Evolutionary conservation across 75 land plant species (phyloP), one percentile per base, ranked within the genome.

Genomic region (Pinus taeda): DNA sequence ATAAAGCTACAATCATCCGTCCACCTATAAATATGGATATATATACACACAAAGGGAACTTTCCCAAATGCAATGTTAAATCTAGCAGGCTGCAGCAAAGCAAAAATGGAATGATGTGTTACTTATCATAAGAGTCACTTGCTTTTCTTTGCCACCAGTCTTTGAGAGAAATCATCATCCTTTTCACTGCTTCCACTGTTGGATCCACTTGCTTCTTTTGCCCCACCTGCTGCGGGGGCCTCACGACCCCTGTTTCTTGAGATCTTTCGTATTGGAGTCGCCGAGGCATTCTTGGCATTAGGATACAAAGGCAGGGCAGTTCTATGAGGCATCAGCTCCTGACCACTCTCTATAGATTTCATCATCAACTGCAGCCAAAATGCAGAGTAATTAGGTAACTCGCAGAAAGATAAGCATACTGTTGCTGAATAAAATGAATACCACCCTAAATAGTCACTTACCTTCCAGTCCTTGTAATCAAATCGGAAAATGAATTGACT

Each of bases 401-500:
- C 20, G 39, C 13, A 49, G 17, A 8, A 11, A 11, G 15, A 15
- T 6, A 56, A 17, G 5, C 9, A 55, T 57, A 29, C 37, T 73
- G 20, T 17, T 49, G 20, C 30, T 49, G 57, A 21, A 55, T 18
- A 49, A 71, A 5, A 55, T 57, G 29, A 24, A 73, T 49, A 73
- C 1, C 33, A 53, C 22, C 4, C 7, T 53, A 4, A 22, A 22
- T 20, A 29, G 18, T 73, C 58, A 24, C 58, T 36, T 86, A 89
- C 93, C 91, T 85, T 78, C 98, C 98, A 91, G 60, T 93, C 96
- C 59, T 74, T 83, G 53, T 64, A 88, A 74, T 93, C 98, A 76
- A 89, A 89, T 74, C 93, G 78, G 55, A 95, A 86, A 21, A 89
- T 86, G 81, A 91, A 93, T 69, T 93, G 96, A 22, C 39, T 45